phyloP scores from a whole-genome alignment of 345 rosid genomes.

The Euphorbia peplus region DNA sequence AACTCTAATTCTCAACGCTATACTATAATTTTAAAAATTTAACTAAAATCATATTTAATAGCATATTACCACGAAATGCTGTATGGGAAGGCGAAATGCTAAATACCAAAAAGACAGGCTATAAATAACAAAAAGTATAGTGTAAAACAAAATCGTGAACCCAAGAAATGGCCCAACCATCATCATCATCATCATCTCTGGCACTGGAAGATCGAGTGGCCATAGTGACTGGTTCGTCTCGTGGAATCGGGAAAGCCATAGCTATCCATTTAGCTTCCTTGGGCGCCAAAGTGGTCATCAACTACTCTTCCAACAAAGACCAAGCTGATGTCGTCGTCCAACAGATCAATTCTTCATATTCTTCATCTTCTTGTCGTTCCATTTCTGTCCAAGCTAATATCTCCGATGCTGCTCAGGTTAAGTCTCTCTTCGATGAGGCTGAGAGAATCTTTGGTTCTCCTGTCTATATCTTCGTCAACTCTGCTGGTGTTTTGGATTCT shows the following conservation, averaged over 20 bases:
- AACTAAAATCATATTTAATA: too few relatives aligned
- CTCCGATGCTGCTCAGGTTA: constrained; percentile 37
- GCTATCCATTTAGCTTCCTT: constrained; percentile 38
- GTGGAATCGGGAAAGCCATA: constrained; percentile 36
- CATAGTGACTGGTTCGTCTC: constrained; percentile 40
- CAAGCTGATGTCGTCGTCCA: constrained; percentile 25
- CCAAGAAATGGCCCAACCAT: not conserved
- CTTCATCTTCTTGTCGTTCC: constrained; percentile 8
- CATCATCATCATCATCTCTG: not conserved
- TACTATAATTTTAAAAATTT: too few relatives aligned
- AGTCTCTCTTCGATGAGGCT: constrained; percentile 34
- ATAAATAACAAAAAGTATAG: not conserved
- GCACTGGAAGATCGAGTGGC: constrained; percentile 33
- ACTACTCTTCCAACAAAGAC: constrained; percentile 28
- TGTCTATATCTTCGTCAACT: constrained; percentile 37
- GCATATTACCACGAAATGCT: too few relatives aligned
- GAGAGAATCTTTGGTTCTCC: constrained; percentile 32
- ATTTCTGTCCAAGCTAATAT: constrained; percentile 27
- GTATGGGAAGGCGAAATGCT: too few relatives aligned
- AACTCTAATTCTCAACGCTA: too few relatives aligned
- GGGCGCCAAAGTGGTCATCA: constrained; percentile 35
- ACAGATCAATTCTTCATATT: constrained; percentile 24
- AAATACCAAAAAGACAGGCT: too few relatives aligned
- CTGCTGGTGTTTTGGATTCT: constrained; percentile 32
- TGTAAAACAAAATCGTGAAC: not conserved